Conservation (phyloP, 129 eudicot genomes). For the Flaveria linearis region DNA sequence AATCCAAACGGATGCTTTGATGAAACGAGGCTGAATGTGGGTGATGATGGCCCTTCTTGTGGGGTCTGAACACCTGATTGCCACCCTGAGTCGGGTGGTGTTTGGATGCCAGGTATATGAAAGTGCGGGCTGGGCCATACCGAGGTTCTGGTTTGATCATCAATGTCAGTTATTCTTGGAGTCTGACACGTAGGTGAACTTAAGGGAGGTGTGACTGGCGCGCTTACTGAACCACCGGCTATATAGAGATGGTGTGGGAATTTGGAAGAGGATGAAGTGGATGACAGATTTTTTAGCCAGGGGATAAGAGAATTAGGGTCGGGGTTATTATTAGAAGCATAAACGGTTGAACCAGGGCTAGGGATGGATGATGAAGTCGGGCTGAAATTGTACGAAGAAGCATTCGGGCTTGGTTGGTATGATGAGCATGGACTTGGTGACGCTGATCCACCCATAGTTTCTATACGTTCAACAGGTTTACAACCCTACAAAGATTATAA, state of each 20-base stretch:
- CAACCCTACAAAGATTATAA: constrained; percentile 57
- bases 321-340: constrained; percentile 40
- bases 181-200: constrained; percentile 88
- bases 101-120: constrained; percentile 77
- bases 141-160: constrained; percentile 37
- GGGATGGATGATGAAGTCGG: constrained; percentile 85
- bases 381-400: constrained; percentile 82
- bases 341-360: constrained; percentile 63
- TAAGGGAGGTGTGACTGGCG: constrained; percentile 94
- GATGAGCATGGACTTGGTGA: constrained; percentile 79
- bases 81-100: constrained; percentile 89
- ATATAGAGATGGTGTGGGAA: constrained; percentile 75
- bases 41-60: constrained; percentile 82
- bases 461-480: constrained; percentile 66
- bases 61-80: constrained; percentile 82
- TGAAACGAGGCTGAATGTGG: constrained; percentile 86
- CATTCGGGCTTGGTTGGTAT: constrained; percentile 83
- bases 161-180: constrained; percentile 62
- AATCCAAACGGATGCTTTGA: constrained; percentile 59
- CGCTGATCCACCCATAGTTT: constrained; percentile 62
- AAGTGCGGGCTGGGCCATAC: constrained; percentile 61
- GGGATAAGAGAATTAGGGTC: constrained; percentile 93
- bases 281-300: constrained; percentile 86
- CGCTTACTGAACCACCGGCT: constrained; percentile 84
- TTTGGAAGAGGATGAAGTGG: constrained; percentile 60